phyloP scores from a whole-genome alignment of 164 flowering plant species.

The Aristolochia californica region DNA sequence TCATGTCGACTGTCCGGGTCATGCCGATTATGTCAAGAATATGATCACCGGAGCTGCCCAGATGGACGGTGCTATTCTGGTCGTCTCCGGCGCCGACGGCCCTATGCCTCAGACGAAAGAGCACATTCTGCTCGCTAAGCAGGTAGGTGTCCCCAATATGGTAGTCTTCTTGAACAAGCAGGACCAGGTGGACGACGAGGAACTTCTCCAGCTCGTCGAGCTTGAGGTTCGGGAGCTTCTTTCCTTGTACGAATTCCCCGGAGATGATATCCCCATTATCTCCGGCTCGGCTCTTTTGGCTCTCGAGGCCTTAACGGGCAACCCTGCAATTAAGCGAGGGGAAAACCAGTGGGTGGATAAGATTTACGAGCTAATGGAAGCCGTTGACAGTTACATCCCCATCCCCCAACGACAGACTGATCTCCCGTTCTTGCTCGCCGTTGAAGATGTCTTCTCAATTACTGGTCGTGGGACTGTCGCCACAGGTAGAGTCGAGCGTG shows the following conservation, averaged over 20 bases:
- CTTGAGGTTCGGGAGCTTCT: conserved; percentile 28
- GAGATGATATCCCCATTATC: conserved; percentile 27
- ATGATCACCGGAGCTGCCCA: conserved; percentile 30
- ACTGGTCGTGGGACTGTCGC: conserved; percentile 35
- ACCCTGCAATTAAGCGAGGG: conserved; percentile 22
- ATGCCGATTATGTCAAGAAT: conserved; percentile 26
- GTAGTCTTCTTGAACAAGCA: conserved; percentile 32
- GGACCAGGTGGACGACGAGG: conserved; percentile 30
- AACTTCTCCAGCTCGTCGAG: conserved; percentile 25
- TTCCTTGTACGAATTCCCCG: conserved; percentile 27
- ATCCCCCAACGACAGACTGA: conserved; percentile 31
- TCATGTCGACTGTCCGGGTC: conserved; percentile 28
- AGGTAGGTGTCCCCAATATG: conserved; percentile 33
- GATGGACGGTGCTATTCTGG: conserved; percentile 29
- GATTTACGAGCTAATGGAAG: conserved; percentile 25
- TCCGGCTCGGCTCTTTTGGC: conserved; percentile 31
- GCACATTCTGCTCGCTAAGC: conserved; percentile 28
- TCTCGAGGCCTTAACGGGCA: conserved; percentile 22
- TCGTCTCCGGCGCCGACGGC: conserved; percentile 28
- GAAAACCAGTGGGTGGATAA: conserved; percentile 30
- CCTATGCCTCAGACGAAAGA: conserved; percentile 35
- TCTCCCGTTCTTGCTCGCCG: conserved; percentile 22
- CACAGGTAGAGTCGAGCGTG: conserved; percentile 29
- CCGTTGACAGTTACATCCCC: conserved; percentile 25
- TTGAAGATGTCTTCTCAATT: conserved; percentile 29